Evolutionary conservation across 768 basidiomycete species (phyloP), one percentile per base, ranked within the genome.

Genomic region (Daedaleopsis nitida): DNA sequence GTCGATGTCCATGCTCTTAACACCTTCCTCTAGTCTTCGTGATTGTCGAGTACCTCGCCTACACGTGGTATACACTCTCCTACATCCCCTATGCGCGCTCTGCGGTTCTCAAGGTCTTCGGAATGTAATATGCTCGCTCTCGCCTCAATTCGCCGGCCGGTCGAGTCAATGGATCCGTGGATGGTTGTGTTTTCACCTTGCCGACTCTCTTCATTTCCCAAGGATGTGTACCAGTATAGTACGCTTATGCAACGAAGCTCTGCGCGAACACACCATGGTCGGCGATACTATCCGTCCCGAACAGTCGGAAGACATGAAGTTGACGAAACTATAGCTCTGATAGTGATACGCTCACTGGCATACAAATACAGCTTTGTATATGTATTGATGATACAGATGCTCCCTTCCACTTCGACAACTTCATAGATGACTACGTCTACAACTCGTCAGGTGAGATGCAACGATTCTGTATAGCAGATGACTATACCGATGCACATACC

Each of bases 31-130:
- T 17, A 92, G 92, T 94, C 59, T 92, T 97, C 73, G 95, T 97
- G 60, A 81, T 96, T 75, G 78, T 97, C 73, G 88, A 96, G 74
- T 96, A 92, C 74, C 80, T 96, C 59, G 95, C 94, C 7, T 96
- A 90, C 75, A 86, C 89, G 21, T 97, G 94, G 94, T 96, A 91
- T 73, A 86, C 83, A 53, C 75, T 91, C 34, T 89, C 88, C 8
- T 97, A 96, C 77, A 93, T 98, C 67, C 95, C 95, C 3, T 96
- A 96, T 68, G 95, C 95, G 2, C 83, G 94, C 57, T 72, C 85
- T 1, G 88, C 87, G 13, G 84, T 92, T 45, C 78, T 84, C 60
- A 92, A 85, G 72, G 72, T 84, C 35, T 78, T 92, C 59, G 88
- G 82, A 3, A 71, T 83, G 70, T 69, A 58, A 69, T 52, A 34